A percentile compares a stretch with the other conserved stretches of the same genome.
These are phyloP conservation scores for Cladophialophora exuberans DNA, from an alignment of 2,329 filamentous ascomycete genomes.

Conservation along the genomic window DNA sequence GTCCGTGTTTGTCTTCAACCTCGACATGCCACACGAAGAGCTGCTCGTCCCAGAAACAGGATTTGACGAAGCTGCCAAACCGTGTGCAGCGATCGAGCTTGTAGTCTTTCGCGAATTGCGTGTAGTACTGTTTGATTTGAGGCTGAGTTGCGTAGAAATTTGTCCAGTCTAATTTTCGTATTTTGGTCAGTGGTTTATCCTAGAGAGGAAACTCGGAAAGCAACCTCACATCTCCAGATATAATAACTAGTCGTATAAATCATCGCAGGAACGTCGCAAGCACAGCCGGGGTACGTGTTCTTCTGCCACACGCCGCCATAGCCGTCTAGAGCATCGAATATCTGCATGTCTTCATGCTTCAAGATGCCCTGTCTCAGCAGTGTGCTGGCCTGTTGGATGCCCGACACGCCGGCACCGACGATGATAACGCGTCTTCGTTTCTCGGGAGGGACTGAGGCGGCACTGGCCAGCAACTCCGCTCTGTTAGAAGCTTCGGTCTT, in stretches of 20 bases:
- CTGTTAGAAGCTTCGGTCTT: background rate
- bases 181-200: background rate
- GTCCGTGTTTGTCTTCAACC: conserved; percentile 6
- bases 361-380: conserved; percentile 6
- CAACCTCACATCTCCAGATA: conserved; percentile 21
- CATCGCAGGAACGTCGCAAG: conserved; percentile 24
- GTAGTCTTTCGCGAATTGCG: conserved; percentile 7
- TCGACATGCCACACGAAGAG: conserved; percentile 18
- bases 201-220: background rate
- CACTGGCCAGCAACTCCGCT: background rate
- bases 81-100: conserved; percentile 11
- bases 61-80: conserved; percentile 16
- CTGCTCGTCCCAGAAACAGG: conserved; percentile 22
- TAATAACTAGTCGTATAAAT: conserved; percentile 23
- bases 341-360: conserved; percentile 9
- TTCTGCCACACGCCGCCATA: conserved; percentile 22
- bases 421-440: conserved; percentile 14
- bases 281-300: conserved; percentile 23
- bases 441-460: conserved; percentile 4
- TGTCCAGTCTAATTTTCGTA: conserved; percentile 13
- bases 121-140: conserved; percentile 17
- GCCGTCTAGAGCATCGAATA: conserved; percentile 13
- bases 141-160: conserved; percentile 14
- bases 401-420: conserved; percentile 11
- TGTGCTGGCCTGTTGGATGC: conserved; percentile 14